These are phyloP conservation scores for Myriosclerotinia scirpicola DNA, from an alignment of 2,329 filamentous ascomycete species.

Conservation along the genomic window DNA sequence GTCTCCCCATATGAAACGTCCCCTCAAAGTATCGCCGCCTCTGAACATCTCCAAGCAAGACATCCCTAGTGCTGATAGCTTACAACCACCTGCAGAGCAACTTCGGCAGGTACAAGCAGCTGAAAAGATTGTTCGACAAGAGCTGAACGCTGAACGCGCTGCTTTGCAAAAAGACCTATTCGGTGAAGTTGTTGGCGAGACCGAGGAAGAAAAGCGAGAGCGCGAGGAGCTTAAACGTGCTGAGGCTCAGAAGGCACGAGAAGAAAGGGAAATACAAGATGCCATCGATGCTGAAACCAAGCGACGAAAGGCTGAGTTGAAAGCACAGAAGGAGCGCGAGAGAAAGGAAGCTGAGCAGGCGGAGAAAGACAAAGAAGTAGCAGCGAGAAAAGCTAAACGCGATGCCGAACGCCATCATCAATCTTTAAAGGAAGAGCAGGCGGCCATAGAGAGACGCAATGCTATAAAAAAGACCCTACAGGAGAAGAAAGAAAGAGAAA, in stretches of 20 bases:
- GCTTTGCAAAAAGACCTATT: conserved; percentile 28
- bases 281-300: not conserved
- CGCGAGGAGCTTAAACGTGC: not conserved
- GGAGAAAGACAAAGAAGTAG: conserved; percentile 23
- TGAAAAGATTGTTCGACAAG: conserved; percentile 28
- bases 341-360: conserved; percentile 17
- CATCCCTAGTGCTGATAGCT: not conserved
- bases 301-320: conserved; percentile 13
- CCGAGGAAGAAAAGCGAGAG: conserved; percentile 20
- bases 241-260: conserved; percentile 11
- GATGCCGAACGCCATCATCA: conserved; percentile 24
- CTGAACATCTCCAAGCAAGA: not conserved
- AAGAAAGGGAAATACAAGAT: not conserved
- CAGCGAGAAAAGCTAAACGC: conserved; percentile 20
- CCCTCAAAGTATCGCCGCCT: not conserved
- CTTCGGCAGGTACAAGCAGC: conserved; percentile 27
- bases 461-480: conserved; percentile 21
- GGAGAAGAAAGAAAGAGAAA: conserved; percentile 21
- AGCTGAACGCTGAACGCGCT: conserved; percentile 21
- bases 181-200: conserved; percentile 30
- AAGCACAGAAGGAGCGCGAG: conserved; percentile 20
- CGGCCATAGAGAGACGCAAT: conserved; percentile 14
- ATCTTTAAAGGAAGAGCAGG: conserved; percentile 13
- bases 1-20: not conserved
- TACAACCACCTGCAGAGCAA: not conserved